phyloP scores from a whole-genome alignment of 345 rosid genomes.

The Eucalyptus cloeziana region DNA sequence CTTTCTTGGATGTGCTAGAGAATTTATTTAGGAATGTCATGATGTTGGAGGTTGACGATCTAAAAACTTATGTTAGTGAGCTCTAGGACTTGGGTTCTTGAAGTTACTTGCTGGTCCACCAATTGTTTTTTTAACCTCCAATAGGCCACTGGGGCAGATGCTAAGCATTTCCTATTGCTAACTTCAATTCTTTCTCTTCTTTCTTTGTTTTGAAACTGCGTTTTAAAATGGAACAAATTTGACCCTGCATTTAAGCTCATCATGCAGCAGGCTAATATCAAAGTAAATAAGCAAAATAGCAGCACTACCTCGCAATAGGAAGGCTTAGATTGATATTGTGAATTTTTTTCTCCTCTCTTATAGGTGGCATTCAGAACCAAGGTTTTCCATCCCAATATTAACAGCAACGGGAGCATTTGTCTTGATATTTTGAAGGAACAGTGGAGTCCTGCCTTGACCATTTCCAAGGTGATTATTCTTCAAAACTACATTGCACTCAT shows the following conservation, averaged over 20 bases:
- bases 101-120: not conserved
- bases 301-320: not conserved
- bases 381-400: conserved; percentile 89
- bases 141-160: not conserved
- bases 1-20: not conserved
- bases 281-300: not conserved
- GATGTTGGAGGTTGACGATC: not conserved
- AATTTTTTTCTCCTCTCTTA: not conserved
- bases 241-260: not conserved
- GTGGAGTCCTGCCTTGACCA: conserved; percentile 96
- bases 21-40: not conserved
- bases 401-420: conserved; percentile 97
- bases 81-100: not conserved
- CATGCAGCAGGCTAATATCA: not conserved
- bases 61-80: not conserved
- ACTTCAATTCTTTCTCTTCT: not conserved
- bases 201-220: not conserved
- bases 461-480: conserved; percentile 56
- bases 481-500: not conserved
- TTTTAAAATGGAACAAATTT: not conserved
- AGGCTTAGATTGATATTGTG: not conserved
- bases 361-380: conserved; percentile 95
- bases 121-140: not conserved
- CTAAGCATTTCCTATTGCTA: not conserved
- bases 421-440: conserved; percentile 97